Percentiles rank a stretch among this genome's conserved stretches.
Evolutionary conservation across 768 basidiomycete genomes (phyloP).

Genomic region (Amanita jacksonii): DNA sequence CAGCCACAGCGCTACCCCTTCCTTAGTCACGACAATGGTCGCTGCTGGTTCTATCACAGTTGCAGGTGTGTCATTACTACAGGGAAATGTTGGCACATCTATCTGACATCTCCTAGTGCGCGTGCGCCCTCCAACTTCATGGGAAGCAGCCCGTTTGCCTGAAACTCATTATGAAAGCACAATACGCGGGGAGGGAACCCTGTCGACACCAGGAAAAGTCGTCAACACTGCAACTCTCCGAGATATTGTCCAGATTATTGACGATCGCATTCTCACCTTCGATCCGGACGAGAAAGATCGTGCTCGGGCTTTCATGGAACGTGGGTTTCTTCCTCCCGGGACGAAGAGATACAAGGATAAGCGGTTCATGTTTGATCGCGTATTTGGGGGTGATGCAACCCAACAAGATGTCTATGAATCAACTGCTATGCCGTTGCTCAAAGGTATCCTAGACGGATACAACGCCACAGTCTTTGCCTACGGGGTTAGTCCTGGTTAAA

Average conservation of each 20-base stretch:
- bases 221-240: constrained; percentile 50
- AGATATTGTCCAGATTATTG: constrained; percentile 80
- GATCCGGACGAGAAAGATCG: constrained; percentile 90
- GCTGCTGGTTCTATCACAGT: constrained; percentile 84
- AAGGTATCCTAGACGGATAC: constrained; percentile 84
- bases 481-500: constrained; percentile 55
- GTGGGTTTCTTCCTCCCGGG: constrained; percentile 77
- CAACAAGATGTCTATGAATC: constrained; percentile 85
- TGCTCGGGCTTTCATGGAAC: constrained; percentile 70
- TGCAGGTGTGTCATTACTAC: constrained; percentile 43
- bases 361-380: constrained; percentile 93
- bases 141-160: constrained; percentile 81
- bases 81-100: constrained; percentile 10
- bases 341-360: constrained; percentile 95
- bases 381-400: constrained; percentile 71
- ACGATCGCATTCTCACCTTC: constrained; percentile 92
- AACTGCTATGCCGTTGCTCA: constrained; percentile 78
- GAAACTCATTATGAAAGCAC: constrained; percentile 60
- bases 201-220: constrained; percentile 57
- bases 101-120: constrained; percentile 48
- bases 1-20: constrained; percentile 10
- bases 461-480: constrained; percentile 99
- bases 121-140: constrained; percentile 77
- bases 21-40: constrained; percentile 41
- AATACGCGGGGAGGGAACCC: constrained; percentile 77